Evolutionary conservation across 2,329 filamentous ascomycete species (phyloP).

Genomic region (Epichloe bromicola): DNA sequence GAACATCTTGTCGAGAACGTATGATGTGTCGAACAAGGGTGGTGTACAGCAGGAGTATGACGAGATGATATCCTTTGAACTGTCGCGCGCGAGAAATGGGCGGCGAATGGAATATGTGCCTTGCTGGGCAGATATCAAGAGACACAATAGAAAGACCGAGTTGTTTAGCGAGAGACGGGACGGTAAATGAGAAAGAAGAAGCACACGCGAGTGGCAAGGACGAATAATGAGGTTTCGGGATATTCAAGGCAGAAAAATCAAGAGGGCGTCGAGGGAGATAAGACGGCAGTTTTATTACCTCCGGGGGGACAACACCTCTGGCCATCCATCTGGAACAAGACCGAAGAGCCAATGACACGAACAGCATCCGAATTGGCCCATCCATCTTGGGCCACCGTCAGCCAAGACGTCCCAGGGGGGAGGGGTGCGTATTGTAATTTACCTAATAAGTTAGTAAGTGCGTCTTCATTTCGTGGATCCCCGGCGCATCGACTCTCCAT

Average conservation of each 20-base stretch:
- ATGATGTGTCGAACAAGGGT: neutral
- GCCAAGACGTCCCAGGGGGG: neutral
- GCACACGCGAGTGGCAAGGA: neutral
- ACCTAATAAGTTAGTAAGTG: too few relatives aligned
- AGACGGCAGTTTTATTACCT: slow-evolving; percentile 1
- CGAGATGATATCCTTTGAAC: neutral
- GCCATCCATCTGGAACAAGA: neutral
- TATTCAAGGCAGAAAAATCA: neutral
- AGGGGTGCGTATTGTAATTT: neutral
- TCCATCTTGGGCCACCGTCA: neutral
- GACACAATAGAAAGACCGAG: neutral
- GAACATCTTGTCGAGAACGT: slow-evolving; percentile 20
- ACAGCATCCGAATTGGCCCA: neutral
- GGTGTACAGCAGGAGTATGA: neutral
- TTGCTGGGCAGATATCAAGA: neutral
- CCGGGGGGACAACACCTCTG: neutral
- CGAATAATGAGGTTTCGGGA: neutral
- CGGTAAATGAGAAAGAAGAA: neutral
- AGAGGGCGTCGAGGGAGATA: neutral
- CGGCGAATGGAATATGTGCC: slow-evolving; percentile 1
- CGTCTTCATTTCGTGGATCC: neutral
- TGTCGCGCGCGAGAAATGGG: neutral
- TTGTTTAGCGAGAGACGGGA: slow-evolving; percentile 2
- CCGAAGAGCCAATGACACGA: neutral
- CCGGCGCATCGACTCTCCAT: neutral